Evolutionary conservation across 805 yeast genomes (phyloP), one percentile per base, ranked within the genome.

Genomic region (Starmerella etchellsii): DNA sequence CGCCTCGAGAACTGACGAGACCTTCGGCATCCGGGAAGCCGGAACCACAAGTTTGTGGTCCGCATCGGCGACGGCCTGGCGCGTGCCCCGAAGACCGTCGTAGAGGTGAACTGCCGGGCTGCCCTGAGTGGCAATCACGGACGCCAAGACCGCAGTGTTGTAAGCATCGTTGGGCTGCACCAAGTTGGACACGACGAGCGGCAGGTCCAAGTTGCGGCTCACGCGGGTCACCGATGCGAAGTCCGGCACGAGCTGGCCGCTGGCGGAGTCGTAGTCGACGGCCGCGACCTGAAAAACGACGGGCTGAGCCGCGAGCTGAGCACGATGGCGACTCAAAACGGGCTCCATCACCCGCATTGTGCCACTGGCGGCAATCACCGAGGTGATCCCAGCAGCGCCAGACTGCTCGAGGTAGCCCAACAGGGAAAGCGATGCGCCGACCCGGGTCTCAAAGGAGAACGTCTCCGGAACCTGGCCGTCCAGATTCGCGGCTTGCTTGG

Each of bases 351-450:
- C 74, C 18, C 71, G 65, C 56, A 85, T 67, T 23, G 84, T 76
- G 47, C 74, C 73, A 24, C 83, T 72, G 31, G 87, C 78, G 35
- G 78, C 68, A 29, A 87, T 57, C 46, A 77, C 66, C 54, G 70
- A 46, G 59, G 69, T 44, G 7, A 40, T 40, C 11, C 43, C 41
- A 13, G 20, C 20, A 5, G 23, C 14, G 24, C 15, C 22, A 19
- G 34, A 25, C 36, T 26, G 29, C 19, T 16, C 21, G 14, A 48
- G 38, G 62, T 77, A 87, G 29, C 95, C 96, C 37, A 81, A 64
- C 34, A 88, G 69, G 22, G 81, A 72, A 47, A 75, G 70, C 34
- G 88, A 82, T 25, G 95, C 91, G 53, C 95, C 96, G 2, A 79
- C 66, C 58, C 94, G 75, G 42, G 82, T 72, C 55, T 85, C 84